Evolutionary conservation across 2,329 filamentous ascomycete genomes (phyloP).

Genomic region (Ceratocystis cacaofunesta): DNA sequence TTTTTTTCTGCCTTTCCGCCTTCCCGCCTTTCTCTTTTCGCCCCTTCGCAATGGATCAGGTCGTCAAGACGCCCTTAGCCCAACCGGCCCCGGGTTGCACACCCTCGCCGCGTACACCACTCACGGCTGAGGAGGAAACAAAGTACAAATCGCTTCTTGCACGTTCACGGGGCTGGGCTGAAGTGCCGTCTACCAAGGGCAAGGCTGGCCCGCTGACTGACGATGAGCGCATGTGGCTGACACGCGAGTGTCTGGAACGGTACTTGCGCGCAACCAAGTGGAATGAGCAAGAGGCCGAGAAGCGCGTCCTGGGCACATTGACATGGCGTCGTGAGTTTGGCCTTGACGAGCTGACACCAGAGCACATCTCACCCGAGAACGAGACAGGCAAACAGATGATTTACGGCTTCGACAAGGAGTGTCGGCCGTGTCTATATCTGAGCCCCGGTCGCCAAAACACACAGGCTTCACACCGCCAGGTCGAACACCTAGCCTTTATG

Average conservation of each 20-base stretch:
- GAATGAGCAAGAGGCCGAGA: constrained; percentile 58
- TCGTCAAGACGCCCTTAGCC: constrained; percentile 41
- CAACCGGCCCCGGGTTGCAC: constrained; percentile 42
- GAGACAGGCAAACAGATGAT: constrained; percentile 92
- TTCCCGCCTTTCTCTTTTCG: not conserved
- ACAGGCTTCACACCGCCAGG: constrained; percentile 66
- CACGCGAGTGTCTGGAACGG: constrained; percentile 77
- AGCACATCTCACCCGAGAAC: constrained; percentile 86
- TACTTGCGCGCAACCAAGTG: constrained; percentile 93
- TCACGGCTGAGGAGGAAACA: constrained; percentile 60
- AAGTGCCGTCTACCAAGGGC: constrained; percentile 39
- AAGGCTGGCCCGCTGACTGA: constrained; percentile 55
- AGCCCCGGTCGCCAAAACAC: constrained; percentile 89
- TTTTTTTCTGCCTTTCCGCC: not conserved
- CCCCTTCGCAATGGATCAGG: constrained; percentile 15
- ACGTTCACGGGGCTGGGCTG: constrained; percentile 37
- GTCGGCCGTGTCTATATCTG: constrained; percentile 80
- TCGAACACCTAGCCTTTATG: constrained; percentile 94
- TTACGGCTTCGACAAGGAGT: constrained; percentile 72
- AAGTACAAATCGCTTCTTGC: constrained; percentile 71
- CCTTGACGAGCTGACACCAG: constrained; percentile 59
- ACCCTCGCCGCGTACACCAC: constrained; percentile 38
- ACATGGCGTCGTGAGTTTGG: constrained; percentile 87
- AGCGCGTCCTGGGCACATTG: constrained; percentile 66
- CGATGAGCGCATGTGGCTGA: constrained; percentile 75